Evolutionary conservation across 2,329 filamentous ascomycete species (phyloP).

Genomic region (Escovopsis sp.): DNA sequence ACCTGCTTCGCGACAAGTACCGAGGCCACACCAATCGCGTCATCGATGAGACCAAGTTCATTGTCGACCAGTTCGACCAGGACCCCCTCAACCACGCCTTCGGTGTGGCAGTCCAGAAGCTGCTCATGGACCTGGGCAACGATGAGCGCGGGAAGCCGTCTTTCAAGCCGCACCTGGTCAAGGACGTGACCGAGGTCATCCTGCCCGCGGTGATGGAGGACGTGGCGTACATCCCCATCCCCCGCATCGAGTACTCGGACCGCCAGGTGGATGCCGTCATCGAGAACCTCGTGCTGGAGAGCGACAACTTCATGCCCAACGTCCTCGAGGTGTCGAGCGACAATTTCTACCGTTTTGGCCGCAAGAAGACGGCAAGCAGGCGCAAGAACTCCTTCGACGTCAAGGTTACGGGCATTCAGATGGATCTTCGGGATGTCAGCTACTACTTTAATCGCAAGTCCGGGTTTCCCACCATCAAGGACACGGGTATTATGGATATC

Average conservation of each 20-base stretch:
- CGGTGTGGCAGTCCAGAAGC: conserved; percentile 57
- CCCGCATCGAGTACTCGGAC: conserved; percentile 86
- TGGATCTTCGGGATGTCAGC: conserved; percentile 79
- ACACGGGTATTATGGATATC: conserved; percentile 80
- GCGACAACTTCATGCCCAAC: conserved; percentile 93
- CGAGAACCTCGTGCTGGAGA: conserved; percentile 90
- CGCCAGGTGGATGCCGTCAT: conserved; percentile 72
- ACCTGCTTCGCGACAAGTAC: conserved; percentile 81
- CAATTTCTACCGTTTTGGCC: conserved; percentile 90
- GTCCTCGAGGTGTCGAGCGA: conserved; percentile 76
- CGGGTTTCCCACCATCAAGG: conserved; percentile 77
- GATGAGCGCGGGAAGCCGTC: conserved; percentile 69
- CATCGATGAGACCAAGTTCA: conserved; percentile 78
- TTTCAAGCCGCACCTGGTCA: conserved; percentile 88
- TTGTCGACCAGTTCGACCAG: conserved; percentile 76
- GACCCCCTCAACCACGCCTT: conserved; percentile 81
- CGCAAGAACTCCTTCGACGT: conserved; percentile 72
- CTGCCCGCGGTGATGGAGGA: conserved; percentile 71
- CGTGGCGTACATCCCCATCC: conserved; percentile 79
- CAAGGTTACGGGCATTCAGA: conserved; percentile 78
- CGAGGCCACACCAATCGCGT: conserved; percentile 72
- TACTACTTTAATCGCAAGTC: conserved; percentile 94
- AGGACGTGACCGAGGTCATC: conserved; percentile 78
- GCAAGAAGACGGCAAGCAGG: conserved; percentile 71
- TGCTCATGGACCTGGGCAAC: conserved; percentile 79